Evolutionary conservation across 2,329 filamentous ascomycete genomes (phyloP), one percentile per base, ranked within the genome.

Genomic region (Cryphonectria radicalis): DNA sequence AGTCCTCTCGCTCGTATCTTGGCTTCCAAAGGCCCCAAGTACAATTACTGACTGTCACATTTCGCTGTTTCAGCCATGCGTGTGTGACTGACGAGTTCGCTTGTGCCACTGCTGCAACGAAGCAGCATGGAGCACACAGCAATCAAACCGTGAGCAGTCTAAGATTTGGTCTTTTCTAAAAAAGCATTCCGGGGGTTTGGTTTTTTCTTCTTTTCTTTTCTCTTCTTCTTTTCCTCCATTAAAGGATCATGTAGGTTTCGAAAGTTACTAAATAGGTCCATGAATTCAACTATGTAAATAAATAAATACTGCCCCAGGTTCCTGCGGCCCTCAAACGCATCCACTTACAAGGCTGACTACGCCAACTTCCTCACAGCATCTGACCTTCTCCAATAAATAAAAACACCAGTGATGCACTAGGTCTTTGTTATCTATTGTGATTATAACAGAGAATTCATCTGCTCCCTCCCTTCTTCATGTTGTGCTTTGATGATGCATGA

Each of bases 301-400:
- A n/a, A 11, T n/a, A 50, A 11, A 50, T n/a, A 50, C 10, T 10
- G 35, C 55, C 55, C 28, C 28, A 8, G 55, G 6, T 37, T 40
- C 35, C 28, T 62, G 32, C 35, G 22, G 22, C 59, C 59, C 35
- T 62, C 59, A 40, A 40, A 62, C 32, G 22, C 59, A 22, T 62
- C 59, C 59, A 62, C 28, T 60, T 22, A 37, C 35, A 62, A 40
- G 19, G 59, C 59, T 62, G 59, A 40, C 59, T 37, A 35, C 35
- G 35, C 35, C 22, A 2, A 32, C 22, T 25, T 59, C 14, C 14
- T 35, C 25, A 59, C 46, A n/a, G 19, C 46, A 7, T 0, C 7
- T n/a, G 22, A 4, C 7, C 46, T n/a, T 10, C 11, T n/a, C 2
- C 2, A n/a, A 7, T 50, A 1, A 50, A n/a, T 14, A 28, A 19